Evolutionary conservation across 441 rosid genomes (phyloP).

Genomic region (Gossypium aridum): DNA sequence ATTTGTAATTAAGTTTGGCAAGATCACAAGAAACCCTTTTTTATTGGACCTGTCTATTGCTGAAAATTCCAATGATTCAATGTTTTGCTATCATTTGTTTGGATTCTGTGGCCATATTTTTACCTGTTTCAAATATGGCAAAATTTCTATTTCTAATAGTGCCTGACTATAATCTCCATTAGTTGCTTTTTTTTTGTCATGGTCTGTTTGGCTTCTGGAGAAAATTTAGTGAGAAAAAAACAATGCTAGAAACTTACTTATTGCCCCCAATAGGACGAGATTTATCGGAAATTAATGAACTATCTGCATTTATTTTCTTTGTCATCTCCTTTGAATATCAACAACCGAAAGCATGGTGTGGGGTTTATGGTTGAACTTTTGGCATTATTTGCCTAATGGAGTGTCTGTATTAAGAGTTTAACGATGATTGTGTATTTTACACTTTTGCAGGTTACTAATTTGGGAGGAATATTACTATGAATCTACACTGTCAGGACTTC

Average conservation of each 20-base stretch:
- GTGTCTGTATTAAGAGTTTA: background rate
- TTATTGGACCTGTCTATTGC: conserved; percentile 22
- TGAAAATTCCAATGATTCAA: conserved; percentile 25
- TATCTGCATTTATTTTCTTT: background rate
- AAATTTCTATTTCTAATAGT: conserved; percentile 6
- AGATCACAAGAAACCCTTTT: conserved; percentile 23
- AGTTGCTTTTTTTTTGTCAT: conserved; percentile 16
- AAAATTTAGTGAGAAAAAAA: background rate
- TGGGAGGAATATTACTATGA: conserved; percentile 82
- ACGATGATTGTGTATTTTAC: background rate
- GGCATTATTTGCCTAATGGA: background rate
- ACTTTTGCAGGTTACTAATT: conserved; percentile 50
- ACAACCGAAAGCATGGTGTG: background rate
- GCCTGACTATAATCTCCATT: conserved; percentile 14
- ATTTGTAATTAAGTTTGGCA: conserved; percentile 32
- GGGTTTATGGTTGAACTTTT: background rate
- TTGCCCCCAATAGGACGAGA: background rate
- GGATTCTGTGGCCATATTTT: conserved; percentile 10
- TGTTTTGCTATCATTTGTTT: conserved; percentile 17
- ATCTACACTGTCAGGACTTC: conserved; percentile 28
- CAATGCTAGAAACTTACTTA: background rate
- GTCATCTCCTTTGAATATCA: background rate
- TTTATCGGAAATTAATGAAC: background rate
- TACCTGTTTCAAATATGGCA: background rate
- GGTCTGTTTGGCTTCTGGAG: conserved; percentile 13